Evolutionary conservation across 1,284 basidiomycete genomes (phyloP).

Genomic region (Cryptococcus jaspeensis): DNA sequence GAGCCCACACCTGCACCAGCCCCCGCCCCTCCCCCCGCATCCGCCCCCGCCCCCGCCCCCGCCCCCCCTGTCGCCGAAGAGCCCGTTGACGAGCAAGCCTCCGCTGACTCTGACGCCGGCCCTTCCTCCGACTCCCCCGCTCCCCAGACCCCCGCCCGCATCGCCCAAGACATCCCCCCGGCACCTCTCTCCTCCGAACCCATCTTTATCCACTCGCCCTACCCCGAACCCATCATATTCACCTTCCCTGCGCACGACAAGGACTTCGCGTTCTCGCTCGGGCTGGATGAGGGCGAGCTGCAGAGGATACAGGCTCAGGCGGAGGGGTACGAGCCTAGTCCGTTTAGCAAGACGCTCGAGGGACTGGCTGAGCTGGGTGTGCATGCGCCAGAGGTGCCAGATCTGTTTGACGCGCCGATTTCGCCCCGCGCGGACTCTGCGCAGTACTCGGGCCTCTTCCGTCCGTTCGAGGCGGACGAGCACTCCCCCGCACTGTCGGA

Average conservation of each 20-base stretch:
- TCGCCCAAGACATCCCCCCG: slow-evolving; percentile 19
- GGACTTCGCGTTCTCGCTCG: slow-evolving; percentile 39
- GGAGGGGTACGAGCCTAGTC: slow-evolving; percentile 36
- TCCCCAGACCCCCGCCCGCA: slow-evolving; percentile 31
- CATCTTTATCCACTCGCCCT: slow-evolving; percentile 35
- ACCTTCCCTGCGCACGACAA: slow-evolving; percentile 35
- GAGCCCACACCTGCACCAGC: slow-evolving; percentile 17
- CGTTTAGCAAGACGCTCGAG: slow-evolving; percentile 37
- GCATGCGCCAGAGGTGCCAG: slow-evolving; percentile 26
- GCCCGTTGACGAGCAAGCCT: slow-evolving; percentile 14
- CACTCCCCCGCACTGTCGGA: slow-evolving; percentile 11
- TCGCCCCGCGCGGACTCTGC: slow-evolving; percentile 6
- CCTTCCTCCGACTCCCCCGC: slow-evolving; percentile 37
- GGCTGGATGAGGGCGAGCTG: slow-evolving; percentile 29
- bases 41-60: slow-evolving; percentile 3
- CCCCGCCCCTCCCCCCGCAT: slow-evolving; percentile 17
- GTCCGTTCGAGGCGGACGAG: slow-evolving; percentile 29
- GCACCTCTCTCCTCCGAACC: slow-evolving; percentile 32
- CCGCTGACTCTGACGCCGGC: slow-evolving; percentile 37
- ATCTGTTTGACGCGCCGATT: slow-evolving; percentile 12
- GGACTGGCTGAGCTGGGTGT: slow-evolving; percentile 37
- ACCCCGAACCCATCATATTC: slow-evolving; percentile 31
- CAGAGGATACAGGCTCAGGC: slow-evolving; percentile 24
- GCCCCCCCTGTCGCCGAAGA: slow-evolving; percentile 5
- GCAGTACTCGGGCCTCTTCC: slow-evolving; percentile 22